These are phyloP conservation scores for Botrytis porri DNA, from an alignment of 2,329 filamentous ascomycete species.

Conservation along the genomic window DNA sequence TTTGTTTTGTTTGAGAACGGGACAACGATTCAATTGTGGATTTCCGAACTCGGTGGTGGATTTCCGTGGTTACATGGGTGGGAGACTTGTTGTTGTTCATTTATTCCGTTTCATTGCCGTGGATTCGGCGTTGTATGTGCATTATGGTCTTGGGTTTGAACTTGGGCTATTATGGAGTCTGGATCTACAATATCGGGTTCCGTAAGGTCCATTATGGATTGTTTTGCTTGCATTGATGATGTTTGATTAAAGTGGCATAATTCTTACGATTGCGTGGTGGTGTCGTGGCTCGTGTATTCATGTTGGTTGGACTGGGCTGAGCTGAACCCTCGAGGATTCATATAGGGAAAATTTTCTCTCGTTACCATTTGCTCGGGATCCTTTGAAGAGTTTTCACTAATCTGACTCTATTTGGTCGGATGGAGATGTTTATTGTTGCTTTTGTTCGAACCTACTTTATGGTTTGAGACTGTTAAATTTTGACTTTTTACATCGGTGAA, in stretches of 20 bases:
- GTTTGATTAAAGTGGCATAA: slow-evolving; percentile 1
- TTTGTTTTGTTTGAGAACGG: not conserved
- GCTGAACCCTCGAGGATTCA: not conserved
- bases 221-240: slow-evolving; percentile 8
- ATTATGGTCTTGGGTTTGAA: not conserved
- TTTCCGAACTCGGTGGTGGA: not conserved
- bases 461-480: not conserved
- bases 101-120: slow-evolving; percentile 4
- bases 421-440: not conserved
- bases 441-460: not conserved
- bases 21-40: slow-evolving; percentile 1
- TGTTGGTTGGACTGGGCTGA: slow-evolving; percentile 13
- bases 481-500: slow-evolving; percentile 3
- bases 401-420: slow-evolving; percentile 4
- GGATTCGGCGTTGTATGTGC: not conserved
- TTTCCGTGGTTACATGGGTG: slow-evolving; percentile 9
- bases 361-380: slow-evolving; percentile 3
- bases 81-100: not conserved
- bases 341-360: not conserved
- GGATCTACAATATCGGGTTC: slow-evolving; percentile 7
- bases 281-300: slow-evolving; percentile 14
- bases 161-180: slow-evolving; percentile 8
- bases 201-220: not conserved
- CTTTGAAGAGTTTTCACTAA: not conserved
- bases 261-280: not conserved